Conservation (phyloP, 441 rosid species). For the Bocquillonia castaneifolia region DNA sequence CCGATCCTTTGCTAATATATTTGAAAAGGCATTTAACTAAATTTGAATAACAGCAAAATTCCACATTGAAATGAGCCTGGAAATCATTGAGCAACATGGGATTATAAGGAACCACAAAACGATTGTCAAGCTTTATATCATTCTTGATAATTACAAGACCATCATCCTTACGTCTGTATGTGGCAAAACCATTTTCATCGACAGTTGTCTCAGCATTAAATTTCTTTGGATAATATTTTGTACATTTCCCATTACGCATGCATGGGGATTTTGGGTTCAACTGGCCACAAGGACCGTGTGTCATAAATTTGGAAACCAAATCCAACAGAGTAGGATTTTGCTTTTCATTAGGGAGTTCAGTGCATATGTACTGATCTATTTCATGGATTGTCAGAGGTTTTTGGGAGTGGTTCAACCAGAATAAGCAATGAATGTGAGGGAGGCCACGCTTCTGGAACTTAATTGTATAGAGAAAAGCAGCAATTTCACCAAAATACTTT, state of each 20-base stretch:
- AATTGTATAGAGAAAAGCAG: neutral
- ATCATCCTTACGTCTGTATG: neutral
- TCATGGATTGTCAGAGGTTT: neutral
- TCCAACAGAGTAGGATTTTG: neutral
- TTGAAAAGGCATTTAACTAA: constrained; percentile 24
- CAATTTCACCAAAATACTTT: neutral
- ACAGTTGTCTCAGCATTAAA: neutral
- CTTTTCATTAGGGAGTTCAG: too few relatives aligned
- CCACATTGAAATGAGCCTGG: constrained; percentile 16
- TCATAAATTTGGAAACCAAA: constrained; percentile 13
- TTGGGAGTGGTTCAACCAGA: neutral
- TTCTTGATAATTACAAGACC: neutral
- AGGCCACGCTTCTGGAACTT: neutral
- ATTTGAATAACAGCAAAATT: neutral
- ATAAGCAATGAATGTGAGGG: neutral
- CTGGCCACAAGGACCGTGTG: constrained; percentile 17
- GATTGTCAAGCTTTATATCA: constrained; percentile 1
- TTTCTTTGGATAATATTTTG: constrained; percentile 1
- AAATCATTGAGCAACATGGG: neutral
- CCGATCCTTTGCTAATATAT: constrained; percentile 15
- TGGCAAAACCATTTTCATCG: neutral
- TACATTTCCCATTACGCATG: neutral
- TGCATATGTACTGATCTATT: too few relatives aligned
- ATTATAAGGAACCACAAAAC: constrained; percentile 16
- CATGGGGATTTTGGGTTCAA: neutral